These are phyloP conservation scores for Hamigera avellanea DNA, from an alignment of 495 filamentous ascomycete genomes.

Conservation along the genomic window DNA sequence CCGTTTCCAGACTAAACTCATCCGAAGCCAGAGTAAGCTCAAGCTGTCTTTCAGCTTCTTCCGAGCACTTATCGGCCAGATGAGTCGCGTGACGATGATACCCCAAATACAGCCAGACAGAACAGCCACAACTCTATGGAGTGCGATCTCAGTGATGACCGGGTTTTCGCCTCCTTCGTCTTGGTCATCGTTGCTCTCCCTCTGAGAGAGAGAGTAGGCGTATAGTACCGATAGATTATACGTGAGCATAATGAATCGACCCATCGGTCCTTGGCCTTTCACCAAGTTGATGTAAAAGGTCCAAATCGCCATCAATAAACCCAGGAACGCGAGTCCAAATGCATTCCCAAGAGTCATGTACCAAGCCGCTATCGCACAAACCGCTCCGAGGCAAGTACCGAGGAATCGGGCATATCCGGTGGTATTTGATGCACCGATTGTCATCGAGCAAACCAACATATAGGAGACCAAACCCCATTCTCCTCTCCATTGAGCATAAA, in stretches of 20 bases:
- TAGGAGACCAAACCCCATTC: conserved; percentile 96
- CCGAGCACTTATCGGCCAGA: conserved; percentile 90
- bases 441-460: conserved; percentile 98
- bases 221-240: conserved; percentile 97
- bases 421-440: conserved; percentile 87
- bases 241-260: conserved; percentile 82
- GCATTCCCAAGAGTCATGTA: conserved; percentile 58
- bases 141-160: conserved; percentile 73
- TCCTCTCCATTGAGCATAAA: conserved; percentile 81
- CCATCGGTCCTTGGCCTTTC: conserved; percentile 76
- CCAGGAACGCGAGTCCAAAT: conserved; percentile 59
- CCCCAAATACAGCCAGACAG: conserved; percentile 85
- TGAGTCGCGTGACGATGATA: conserved; percentile 72
- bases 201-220: conserved; percentile 75
- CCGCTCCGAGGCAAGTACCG: conserved; percentile 77
- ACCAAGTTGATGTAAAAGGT: conserved; percentile 85
- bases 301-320: conserved; percentile 68
- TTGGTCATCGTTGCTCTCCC: conserved; percentile 54
- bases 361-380: conserved; percentile 69
- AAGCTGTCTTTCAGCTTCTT: conserved; percentile 77
- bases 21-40: conserved; percentile 76
- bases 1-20: conserved; percentile 95
- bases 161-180: conserved; percentile 81
- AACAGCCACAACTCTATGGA: conserved; percentile 86
- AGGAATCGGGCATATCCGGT: conserved; percentile 76